Conservation (phyloP, 345 rosid genomes). For the Capsella bursapastoris region DNA sequence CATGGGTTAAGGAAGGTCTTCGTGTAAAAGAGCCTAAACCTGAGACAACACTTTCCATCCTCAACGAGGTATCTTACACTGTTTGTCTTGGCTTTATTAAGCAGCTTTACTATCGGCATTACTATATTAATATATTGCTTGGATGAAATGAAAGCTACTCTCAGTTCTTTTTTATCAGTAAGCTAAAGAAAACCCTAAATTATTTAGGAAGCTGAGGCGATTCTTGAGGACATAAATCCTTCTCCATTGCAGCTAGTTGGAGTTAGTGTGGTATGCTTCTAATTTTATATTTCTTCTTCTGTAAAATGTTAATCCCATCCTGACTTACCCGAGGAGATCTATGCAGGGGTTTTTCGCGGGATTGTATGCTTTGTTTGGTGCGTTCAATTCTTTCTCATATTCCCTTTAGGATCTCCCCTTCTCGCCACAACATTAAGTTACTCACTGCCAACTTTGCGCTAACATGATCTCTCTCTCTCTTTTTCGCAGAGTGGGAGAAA, state of each 20-base stretch:
- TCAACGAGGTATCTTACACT: slow-evolving; percentile 68
- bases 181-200: slow-evolving; percentile 21
- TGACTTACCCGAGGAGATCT: slow-evolving; percentile 23
- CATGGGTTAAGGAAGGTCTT: slow-evolving; percentile 82
- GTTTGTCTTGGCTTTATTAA: not conserved
- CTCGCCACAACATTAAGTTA: not conserved
- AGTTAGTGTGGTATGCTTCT: slow-evolving; percentile 70
- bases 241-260: slow-evolving; percentile 74
- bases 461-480: slow-evolving; percentile 20
- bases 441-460: slow-evolving; percentile 7
- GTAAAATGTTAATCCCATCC: not conserved
- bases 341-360: slow-evolving; percentile 70
- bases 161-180: not conserved
- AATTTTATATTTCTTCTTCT: not conserved
- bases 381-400: slow-evolving; percentile 38
- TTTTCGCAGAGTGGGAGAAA: slow-evolving; percentile 86
- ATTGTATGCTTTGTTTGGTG: slow-evolving; percentile 68
- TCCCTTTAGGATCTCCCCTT: slow-evolving; percentile 18
- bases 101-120: slow-evolving; percentile 3
- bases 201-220: slow-evolving; percentile 91
- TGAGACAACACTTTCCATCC: slow-evolving; percentile 75
- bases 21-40: slow-evolving; percentile 80
- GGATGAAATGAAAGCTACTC: not conserved
- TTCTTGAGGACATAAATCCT: slow-evolving; percentile 77
- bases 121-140: slow-evolving; percentile 1